Percentiles rank a stretch among this genome's conserved stretches.
phyloP scores from a whole-genome alignment of 108 stramenopile genomes.

The Pseudonitzschia multistriata region DNA sequence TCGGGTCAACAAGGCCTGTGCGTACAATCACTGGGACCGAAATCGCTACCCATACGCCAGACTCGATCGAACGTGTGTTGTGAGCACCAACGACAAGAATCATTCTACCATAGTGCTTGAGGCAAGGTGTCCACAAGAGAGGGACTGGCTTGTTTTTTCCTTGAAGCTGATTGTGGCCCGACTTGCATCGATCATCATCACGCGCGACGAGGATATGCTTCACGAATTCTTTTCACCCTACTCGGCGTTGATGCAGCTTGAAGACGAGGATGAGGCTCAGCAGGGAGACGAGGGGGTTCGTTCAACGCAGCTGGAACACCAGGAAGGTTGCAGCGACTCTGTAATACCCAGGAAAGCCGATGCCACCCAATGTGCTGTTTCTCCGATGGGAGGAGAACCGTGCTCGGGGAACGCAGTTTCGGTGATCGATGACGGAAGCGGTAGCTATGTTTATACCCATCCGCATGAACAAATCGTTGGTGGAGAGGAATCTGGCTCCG shows the following conservation, averaged over 20 bases:
- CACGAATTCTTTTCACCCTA: constrained; percentile 48
- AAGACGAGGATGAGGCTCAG: constrained; percentile 5
- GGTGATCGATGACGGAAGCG: background rate
- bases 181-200: constrained; percentile 43
- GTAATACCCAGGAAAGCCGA: background rate
- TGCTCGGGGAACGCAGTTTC: background rate
- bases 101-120: constrained; percentile 37
- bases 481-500: background rate
- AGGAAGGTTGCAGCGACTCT: background rate
- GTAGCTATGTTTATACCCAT: background rate
- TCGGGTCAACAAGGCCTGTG: constrained; percentile 31
- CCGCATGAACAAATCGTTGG: background rate
- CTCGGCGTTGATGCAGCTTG: constrained; percentile 28
- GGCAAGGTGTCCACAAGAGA: constrained; percentile 11
- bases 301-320: background rate
- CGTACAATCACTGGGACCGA: constrained; percentile 22
- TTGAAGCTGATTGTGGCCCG: constrained; percentile 41
- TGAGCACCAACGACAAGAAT: constrained; percentile 33
- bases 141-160: constrained; percentile 32
- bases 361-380: background rate
- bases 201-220: constrained; percentile 43
- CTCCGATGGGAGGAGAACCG: background rate
- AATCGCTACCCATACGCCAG: constrained; percentile 38
- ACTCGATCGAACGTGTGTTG: constrained; percentile 26
- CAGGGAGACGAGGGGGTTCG: background rate